Conservation (phyloP, 2,329 filamentous ascomycete genomes). For the Penicillium griseofulvum region DNA sequence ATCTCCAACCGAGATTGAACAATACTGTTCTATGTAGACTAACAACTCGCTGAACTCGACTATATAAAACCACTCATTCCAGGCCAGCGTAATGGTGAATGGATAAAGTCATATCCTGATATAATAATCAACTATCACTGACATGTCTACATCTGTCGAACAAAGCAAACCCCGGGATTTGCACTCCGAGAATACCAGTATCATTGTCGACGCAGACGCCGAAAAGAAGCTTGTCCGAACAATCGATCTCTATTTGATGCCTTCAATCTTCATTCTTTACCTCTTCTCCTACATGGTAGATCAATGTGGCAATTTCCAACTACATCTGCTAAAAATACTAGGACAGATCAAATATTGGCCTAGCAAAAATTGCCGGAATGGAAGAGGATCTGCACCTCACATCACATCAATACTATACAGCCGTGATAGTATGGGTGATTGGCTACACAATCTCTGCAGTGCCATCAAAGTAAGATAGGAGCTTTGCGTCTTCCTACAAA, state of each 20-base stretch:
- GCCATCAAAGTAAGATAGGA: neutral
- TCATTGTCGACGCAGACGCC: neutral
- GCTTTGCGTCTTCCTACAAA: neutral
- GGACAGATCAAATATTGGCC: constrained; percentile 7
- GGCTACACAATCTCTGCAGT: constrained; percentile 4
- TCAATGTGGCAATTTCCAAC: neutral
- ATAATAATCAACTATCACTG: neutral
- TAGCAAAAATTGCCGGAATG: constrained; percentile 7
- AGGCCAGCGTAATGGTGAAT: neutral
- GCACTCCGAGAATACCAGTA: neutral
- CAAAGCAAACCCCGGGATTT: neutral
- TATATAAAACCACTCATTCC: neutral
- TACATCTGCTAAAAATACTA: neutral
- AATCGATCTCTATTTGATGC: constrained; percentile 6
- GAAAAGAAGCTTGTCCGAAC: constrained; percentile 4
- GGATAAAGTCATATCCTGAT: neutral
- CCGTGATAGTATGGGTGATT: constrained; percentile 5
- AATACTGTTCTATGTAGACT: neutral
- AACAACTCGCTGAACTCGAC: no score
- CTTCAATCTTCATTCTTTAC: constrained; percentile 4
- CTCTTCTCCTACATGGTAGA: constrained; percentile 5
- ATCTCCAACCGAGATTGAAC: neutral
- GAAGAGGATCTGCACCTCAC: neutral
- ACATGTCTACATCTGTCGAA: neutral
- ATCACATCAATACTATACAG: constrained; percentile 4